Percentiles rank a stretch among this genome's conserved stretches.
Evolutionary conservation across 192 early-diverging fungal species (phyloP).

Genomic region (Pilobolus umbonatus): DNA sequence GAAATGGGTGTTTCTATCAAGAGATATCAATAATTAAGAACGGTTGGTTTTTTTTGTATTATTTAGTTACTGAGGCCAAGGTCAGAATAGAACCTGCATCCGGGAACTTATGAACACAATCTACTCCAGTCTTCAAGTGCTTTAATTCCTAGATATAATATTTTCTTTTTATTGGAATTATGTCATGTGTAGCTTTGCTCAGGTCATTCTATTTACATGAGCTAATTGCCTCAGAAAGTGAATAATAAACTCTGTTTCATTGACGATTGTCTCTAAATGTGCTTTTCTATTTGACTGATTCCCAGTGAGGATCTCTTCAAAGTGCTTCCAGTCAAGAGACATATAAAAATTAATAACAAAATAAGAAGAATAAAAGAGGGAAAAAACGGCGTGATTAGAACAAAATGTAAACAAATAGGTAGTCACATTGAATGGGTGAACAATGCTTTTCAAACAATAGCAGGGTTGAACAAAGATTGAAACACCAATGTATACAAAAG

Average conservation of each 20-base stretch:
- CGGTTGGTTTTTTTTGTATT: not conserved
- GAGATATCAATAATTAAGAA: not conserved
- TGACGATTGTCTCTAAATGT: not conserved
- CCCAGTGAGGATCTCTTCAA: not conserved
- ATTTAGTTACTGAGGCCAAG: slow-evolving; percentile 3
- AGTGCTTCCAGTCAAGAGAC: slow-evolving; percentile 9
- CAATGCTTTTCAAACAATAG: too few species aligned
- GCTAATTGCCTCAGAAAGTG: slow-evolving; percentile 1
- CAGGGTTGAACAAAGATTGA: too few species aligned
- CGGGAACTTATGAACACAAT: not conserved
- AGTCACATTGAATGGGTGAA: not conserved
- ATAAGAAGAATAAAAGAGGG: not conserved
- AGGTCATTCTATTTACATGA: not conserved
- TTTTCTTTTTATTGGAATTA: not conserved
- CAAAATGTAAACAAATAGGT: not conserved
- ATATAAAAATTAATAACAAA: too few species aligned
- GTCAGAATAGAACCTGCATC: not conserved
- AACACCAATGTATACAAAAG: not conserved
- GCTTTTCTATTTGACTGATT: not conserved
- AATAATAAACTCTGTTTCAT: not conserved
- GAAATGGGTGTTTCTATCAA: slow-evolving; percentile 2
- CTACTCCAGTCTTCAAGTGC: not conserved
- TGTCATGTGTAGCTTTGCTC: too few species aligned
- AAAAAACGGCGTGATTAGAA: not conserved
- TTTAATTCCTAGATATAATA: not conserved